Conservation (phyloP, 306 rosid genomes). For the Spatholobus suberectus region DNA sequence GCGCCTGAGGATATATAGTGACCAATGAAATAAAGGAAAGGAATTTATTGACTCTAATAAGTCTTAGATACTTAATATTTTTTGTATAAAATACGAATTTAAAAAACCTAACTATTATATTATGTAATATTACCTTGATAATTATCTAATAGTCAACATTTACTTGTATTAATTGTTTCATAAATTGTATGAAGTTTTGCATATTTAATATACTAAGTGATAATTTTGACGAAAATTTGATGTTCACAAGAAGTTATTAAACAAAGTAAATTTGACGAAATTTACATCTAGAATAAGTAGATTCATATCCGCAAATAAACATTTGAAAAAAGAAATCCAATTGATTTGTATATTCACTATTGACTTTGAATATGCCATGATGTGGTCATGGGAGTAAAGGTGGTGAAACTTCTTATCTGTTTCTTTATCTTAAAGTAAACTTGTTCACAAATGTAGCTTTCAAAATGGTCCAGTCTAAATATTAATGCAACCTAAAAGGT, state of each 20-base stretch:
- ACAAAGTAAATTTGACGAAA: background rate
- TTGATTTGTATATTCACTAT: background rate
- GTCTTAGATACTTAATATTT: no score
- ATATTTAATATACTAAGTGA: background rate
- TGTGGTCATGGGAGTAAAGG: slow-evolving; percentile 7
- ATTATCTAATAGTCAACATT: no score
- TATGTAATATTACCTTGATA: no score
- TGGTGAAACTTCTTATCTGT: slow-evolving; percentile 43
- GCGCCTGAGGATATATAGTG: no score
- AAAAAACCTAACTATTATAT: no score
- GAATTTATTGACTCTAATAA: no score
- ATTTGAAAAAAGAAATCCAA: background rate
- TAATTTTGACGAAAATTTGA: background rate
- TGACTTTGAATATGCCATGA: slow-evolving; percentile 2
- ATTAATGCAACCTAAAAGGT: slow-evolving; percentile 29
- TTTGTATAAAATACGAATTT: no score
- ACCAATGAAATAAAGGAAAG: no score
- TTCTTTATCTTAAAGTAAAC: slow-evolving; percentile 35
- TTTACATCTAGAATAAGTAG: background rate
- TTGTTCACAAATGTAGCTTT: slow-evolving; percentile 47
- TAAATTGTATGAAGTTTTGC: background rate
- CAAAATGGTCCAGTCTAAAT: slow-evolving; percentile 40
- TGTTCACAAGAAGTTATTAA: background rate
- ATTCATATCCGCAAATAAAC: background rate
- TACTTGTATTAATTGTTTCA: background rate